Base-by-base conservation (phyloP, 2,329 filamentous ascomycete genomes). In the Aureobasidium sp. region DNA sequence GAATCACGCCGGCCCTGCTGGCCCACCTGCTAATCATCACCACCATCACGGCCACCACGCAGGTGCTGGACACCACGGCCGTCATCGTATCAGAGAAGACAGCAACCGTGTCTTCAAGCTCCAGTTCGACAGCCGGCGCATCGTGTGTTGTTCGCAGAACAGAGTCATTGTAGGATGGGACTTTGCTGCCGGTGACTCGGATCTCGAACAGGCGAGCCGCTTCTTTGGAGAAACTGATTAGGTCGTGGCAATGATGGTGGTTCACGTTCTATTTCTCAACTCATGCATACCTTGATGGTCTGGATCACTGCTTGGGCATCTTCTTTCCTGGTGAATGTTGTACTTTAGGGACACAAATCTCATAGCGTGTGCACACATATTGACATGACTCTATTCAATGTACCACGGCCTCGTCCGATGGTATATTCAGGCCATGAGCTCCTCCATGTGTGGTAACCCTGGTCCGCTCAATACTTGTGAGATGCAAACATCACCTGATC, bases 111-210 rank as follows among this genome's bases (percentile, higher is more conserved):
- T 99, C 3, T 99, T 97, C 79, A 99, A 99, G 75, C 80, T 97
- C 39, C 94, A 99, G 73, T 99, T 97, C 68, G 94, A 99, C 71
- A 90, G 91, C 0, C 84, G 91, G 24, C 86, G 92, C 68, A 95
- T 99, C 67, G 88, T 99, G 60, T 97, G 92, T 77, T 97, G 93
- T 72, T 94, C 89, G 66, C 92, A 97, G 73, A 91, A 94, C 62
- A 87, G 87, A 42, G 85, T 88, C 17, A 97, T 99, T 70, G 91
- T 97, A 0, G 94, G 92, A 0, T 99, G 94, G 94, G 94, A 99
- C 74, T 99, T 97, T 80, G 94, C 91, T 63, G 90, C 91, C 67
- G 88, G 85, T 5, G 92, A 99, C 66, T 75, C 82, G 61, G 88
- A 95, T 54, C 62, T 74, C 48, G 71, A 71, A 61, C 65, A 68